These are phyloP conservation scores for Chamaenerion angustifolium DNA, from an alignment of 345 rosid species.

Conservation along the genomic window DNA sequence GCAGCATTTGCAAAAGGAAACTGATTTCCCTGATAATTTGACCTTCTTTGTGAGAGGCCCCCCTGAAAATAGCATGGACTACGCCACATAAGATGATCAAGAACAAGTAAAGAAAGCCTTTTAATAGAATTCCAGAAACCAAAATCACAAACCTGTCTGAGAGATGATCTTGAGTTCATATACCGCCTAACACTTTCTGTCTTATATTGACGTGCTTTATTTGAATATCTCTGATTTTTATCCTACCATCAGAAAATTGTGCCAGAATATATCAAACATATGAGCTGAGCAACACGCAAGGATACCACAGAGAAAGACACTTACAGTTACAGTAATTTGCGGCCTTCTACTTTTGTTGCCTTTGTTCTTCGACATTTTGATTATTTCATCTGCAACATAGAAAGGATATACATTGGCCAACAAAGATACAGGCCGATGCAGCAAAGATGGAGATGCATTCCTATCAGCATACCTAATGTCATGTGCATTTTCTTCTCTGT, in stretches of 20 bases:
- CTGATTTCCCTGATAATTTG: constrained; percentile 50
- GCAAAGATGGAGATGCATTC: no score
- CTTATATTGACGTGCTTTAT: constrained; percentile 27
- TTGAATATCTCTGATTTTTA: constrained; percentile 31
- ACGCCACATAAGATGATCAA: no score
- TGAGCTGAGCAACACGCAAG: background rate
- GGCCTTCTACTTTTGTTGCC: constrained; percentile 26
- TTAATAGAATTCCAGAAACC: no score
- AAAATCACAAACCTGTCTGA: constrained; percentile 53
- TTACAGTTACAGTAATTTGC: constrained; percentile 45
- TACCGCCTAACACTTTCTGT: constrained; percentile 37
- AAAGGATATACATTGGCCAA: background rate
- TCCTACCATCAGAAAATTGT: constrained; percentile 20
- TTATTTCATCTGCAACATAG: constrained; percentile 45
- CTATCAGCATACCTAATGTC: constrained; percentile 48
- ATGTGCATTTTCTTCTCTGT: constrained; percentile 92
- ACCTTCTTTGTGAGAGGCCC: constrained; percentile 60
- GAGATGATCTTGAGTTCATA: constrained; percentile 56
- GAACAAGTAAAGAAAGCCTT: background rate
- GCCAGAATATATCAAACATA: background rate
- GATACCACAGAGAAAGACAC: background rate
- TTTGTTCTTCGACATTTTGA: constrained; percentile 65
- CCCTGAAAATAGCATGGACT: constrained; percentile 27
- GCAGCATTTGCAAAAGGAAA: constrained; percentile 45
- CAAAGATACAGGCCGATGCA: no score